Percentiles rank a stretch among this genome's conserved stretches.
These are phyloP conservation scores for Phytophthora podocarpi DNA, from an alignment of 352 stramenopile genomes.

Conservation along the genomic window DNA sequence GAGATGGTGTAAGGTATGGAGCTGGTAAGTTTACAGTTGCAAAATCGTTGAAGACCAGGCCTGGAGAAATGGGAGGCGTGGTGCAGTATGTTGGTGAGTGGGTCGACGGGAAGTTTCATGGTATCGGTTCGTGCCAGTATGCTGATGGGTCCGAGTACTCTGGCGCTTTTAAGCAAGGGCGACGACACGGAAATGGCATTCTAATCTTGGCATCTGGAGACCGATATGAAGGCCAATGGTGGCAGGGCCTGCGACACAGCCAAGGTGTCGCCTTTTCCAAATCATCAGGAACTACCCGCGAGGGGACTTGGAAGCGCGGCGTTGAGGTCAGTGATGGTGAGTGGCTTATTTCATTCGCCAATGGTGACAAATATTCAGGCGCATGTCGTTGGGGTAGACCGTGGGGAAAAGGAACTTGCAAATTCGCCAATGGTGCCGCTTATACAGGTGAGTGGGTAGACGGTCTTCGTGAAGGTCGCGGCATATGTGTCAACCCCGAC, in stretches of 20 bases:
- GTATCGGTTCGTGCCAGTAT: constrained; percentile 85
- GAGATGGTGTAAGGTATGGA: constrained; percentile 52
- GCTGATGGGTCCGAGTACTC: constrained; percentile 90
- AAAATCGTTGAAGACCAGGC: constrained; percentile 2
- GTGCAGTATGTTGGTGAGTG: constrained; percentile 79
- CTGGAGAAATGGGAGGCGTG: constrained; percentile 38
- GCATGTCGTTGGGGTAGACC: constrained; percentile 58
- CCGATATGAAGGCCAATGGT: constrained; percentile 78
- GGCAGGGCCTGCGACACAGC: constrained; percentile 70
- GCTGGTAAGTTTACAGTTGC: constrained; percentile 62
- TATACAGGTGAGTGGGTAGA: constrained; percentile 89
- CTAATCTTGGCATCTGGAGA: constrained; percentile 50
- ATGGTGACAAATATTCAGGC: constrained; percentile 82
- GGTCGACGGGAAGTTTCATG: constrained; percentile 60
- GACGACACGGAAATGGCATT: constrained; percentile 75
- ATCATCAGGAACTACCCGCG: constrained; percentile 62
- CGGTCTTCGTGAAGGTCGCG: constrained; percentile 77
- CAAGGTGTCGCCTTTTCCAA: constrained; percentile 62
- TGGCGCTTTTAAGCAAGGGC: constrained; percentile 74
- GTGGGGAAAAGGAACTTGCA: constrained; percentile 86
- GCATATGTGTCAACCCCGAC: constrained; percentile 65
- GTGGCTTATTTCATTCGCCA: constrained; percentile 74
- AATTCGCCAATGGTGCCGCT: constrained; percentile 90
- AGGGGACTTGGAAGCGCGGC: constrained; percentile 73
- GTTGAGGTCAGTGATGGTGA: constrained; percentile 55